A percentile compares a stretch with the other conserved stretches of the same genome.
Conservation (phyloP, 495 filamentous ascomycete genomes). For the Aspergillus carlsbadensis region DNA sequence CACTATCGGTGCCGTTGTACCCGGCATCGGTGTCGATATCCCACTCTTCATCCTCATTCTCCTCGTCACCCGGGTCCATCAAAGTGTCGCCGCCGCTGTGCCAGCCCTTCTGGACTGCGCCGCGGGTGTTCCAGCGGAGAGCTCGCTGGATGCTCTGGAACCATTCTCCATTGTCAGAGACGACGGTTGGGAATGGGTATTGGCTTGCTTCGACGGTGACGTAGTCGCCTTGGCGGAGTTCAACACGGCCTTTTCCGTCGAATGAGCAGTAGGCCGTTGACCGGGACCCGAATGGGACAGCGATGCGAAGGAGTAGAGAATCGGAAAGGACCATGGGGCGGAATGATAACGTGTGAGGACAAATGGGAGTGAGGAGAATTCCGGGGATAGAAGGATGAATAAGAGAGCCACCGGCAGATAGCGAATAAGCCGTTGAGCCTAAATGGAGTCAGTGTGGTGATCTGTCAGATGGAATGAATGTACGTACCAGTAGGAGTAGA, state of each 20-base stretch:
- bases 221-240: conserved; percentile 87
- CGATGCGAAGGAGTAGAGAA: conserved; percentile 83
- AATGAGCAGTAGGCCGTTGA: conserved; percentile 94
- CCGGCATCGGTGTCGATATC: conserved; percentile 83
- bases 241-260: conserved; percentile 92
- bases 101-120: conserved; percentile 82
- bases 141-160: conserved; percentile 90
- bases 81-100: conserved; percentile 39
- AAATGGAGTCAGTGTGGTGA: conserved; percentile 6
- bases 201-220: conserved; percentile 92
- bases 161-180: conserved; percentile 78
- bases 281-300: conserved; percentile 77
- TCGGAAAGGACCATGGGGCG: conserved; percentile 98
- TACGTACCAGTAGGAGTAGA: conserved; percentile 81
- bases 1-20: conserved; percentile 51
- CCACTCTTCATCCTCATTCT: conserved; percentile 48
- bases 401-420: conserved; percentile 92
- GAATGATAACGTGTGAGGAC: conserved; percentile 94
- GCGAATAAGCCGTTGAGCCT: conserved; percentile 91
- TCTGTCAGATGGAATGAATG: background rate
- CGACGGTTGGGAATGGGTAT: conserved; percentile 94
- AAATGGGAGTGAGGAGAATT: conserved; percentile 96
- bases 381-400: conserved; percentile 97
- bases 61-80: conserved; percentile 32
- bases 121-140: conserved; percentile 87